Evolutionary conservation across 78 protist species (phyloP).

Genomic region (Pirum gemmata): DNA sequence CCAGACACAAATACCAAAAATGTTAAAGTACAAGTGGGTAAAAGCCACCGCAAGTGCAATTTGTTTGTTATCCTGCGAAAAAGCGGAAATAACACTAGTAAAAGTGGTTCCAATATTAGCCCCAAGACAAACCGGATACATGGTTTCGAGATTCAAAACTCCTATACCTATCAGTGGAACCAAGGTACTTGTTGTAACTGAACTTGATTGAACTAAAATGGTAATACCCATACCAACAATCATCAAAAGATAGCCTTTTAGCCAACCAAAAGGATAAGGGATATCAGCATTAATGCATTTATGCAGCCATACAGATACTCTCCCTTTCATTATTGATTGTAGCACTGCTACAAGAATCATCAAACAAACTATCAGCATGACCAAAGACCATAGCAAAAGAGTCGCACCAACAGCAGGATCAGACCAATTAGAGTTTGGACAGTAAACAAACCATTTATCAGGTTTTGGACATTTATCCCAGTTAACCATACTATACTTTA

Average conservation of each 20-base stretch:
- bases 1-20: constrained; percentile 38
- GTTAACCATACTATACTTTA: constrained; percentile 10
- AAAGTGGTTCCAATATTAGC: constrained; percentile 40
- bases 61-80: not conserved
- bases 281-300: not conserved
- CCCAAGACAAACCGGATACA: constrained; percentile 39
- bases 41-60: constrained; percentile 12
- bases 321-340: constrained; percentile 7
- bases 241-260: constrained; percentile 28
- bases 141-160: constrained; percentile 30
- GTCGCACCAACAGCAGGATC: constrained; percentile 4
- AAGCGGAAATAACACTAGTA: constrained; percentile 25
- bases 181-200: constrained; percentile 15
- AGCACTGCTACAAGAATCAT: constrained; percentile 14
- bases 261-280: constrained; percentile 7
- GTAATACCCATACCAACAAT: constrained; percentile 24
- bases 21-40: constrained; percentile 35
- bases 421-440: constrained; percentile 31
- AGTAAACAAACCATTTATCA: constrained; percentile 30
- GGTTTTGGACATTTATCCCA: not conserved
- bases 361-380: constrained; percentile 22
- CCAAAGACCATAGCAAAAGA: not conserved
- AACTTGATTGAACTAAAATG: constrained; percentile 39
- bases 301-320: not conserved
- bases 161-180: constrained; percentile 35